Evolutionary conservation across 768 basidiomycete species (phyloP), one percentile per base, ranked within the genome.

Genomic region (Lactarius akahatsu): DNA sequence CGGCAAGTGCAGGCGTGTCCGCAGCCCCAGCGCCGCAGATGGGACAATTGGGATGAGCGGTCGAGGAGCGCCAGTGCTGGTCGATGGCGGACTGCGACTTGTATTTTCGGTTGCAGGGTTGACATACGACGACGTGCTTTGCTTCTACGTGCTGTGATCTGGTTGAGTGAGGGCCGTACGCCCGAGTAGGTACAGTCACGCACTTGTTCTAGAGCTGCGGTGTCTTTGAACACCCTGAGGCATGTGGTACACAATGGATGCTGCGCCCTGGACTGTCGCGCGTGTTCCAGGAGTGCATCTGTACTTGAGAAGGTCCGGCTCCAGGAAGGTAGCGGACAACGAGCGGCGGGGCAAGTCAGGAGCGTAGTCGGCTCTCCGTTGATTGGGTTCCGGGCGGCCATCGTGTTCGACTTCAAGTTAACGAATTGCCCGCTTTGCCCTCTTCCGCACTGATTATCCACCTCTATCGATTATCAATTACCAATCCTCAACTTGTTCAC

Each of bases 41-140:
- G 32, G 61, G 56, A 47, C 68, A 69, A 10, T 62, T 62, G 8
- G 65, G 61, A 57, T 66, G 68, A 5, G 65, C 60, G n/a, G 57
- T 36, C 13, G 60, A 69, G 50, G 65, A 57, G 32, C 65, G 65
- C 68, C 61, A 62, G 52, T 63, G 65, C 59, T 69, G 68, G n/a
- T 67, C 65, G 32, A 69, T 40, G n/a, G 68, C 65, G n/a, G 66
- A 43, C n/a, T 69, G 65, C 2, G 68, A 69, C 50, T 62, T 61
- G 43, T 59, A 62, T 59, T 41, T 62, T 20, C 61, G 56, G 18
- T 67, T 56, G 57, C 65, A 67, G 9, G 65, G 57, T 34, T 62
- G 65, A 47, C 68, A 63, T 40, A 40, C 2, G 28, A 67, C 61
- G n/a, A 62, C 65, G 23, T 69, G 68, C n/a, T 69, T 69, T 36